Conservation (phyloP, 768 basidiomycete genomes). For the Kwoniella botswanensis region DNA sequence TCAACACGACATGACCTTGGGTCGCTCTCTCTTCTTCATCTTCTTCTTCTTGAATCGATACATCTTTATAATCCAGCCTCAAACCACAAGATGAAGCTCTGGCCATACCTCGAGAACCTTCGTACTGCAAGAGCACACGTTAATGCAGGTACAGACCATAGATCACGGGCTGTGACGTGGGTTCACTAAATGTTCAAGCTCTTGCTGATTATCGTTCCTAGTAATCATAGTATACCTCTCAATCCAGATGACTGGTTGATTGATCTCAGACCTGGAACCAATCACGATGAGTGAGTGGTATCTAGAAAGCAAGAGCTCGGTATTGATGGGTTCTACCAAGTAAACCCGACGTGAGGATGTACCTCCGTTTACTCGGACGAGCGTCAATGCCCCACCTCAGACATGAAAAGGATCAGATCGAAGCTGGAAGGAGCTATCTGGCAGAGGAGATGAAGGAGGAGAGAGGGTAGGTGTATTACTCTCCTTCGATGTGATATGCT, state of each 20-base stretch:
- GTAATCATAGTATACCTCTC: conserved; percentile 18
- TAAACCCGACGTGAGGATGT: conserved; percentile 20
- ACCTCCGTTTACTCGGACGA: conserved; percentile 8
- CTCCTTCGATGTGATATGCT: neutral
- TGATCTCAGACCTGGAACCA: conserved; percentile 11
- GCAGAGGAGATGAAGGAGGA: conserved; percentile 20
- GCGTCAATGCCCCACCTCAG: conserved; percentile 5
- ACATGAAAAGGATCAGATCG: conserved; percentile 2
- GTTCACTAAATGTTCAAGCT: neutral
- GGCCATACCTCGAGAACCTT: conserved; percentile 13
- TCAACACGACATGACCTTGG: neutral
- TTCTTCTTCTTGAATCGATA: neutral
- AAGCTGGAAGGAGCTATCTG: conserved; percentile 18
- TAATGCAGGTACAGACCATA: conserved; percentile 8
- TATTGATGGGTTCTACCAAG: neutral
- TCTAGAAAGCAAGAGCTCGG: neutral
- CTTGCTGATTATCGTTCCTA: neutral
- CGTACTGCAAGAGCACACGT: conserved; percentile 18
- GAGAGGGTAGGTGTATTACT: conserved; percentile 5
- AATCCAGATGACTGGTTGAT: conserved; percentile 22
- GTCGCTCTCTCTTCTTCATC: neutral
- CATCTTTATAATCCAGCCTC: neutral
- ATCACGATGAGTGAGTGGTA: conserved; percentile 18
- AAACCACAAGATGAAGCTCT: conserved; percentile 7
- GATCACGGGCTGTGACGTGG: conserved; percentile 5